A percentile compares a stretch with the other conserved stretches of the same genome.
phyloP scores from a whole-genome alignment of 306 rosid genomes.

The Myrica gale region DNA sequence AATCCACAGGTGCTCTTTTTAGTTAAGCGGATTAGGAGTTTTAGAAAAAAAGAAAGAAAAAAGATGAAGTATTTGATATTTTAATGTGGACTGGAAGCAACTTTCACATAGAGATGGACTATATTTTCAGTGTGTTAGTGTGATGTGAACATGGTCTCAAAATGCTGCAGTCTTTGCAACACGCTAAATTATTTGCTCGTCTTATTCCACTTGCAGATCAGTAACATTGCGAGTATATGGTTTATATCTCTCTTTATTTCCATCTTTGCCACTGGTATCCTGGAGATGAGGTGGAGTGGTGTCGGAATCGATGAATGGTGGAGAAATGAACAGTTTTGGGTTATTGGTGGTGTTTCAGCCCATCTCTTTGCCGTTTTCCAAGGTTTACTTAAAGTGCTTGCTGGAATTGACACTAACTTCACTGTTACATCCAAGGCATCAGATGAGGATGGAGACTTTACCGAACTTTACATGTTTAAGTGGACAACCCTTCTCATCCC shows the following conservation, averaged over 20 bases:
- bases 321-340: constrained; percentile 99
- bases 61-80: too few species aligned
- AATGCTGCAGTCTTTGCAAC: background rate
- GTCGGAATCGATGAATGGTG: constrained; percentile 98
- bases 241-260: constrained; percentile 91
- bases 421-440: constrained; percentile 97
- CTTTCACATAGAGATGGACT: too few species aligned
- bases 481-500: constrained; percentile 98
- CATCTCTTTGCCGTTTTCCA: constrained; percentile 92
- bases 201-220: constrained; percentile 59
- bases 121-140: background rate
- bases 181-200: constrained; percentile 18
- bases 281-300: constrained; percentile 99
- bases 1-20: background rate
- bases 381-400: constrained; percentile 94
- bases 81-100: too few species aligned
- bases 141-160: background rate
- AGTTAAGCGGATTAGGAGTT: background rate
- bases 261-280: constrained; percentile 93
- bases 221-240: constrained; percentile 97
- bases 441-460: constrained; percentile 85
- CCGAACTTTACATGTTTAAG: constrained; percentile 89
- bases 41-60: too few species aligned
- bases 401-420: constrained; percentile 95
- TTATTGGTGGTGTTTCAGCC: constrained; percentile 90